Evolutionary conservation across 2,329 filamentous ascomycete genomes (phyloP), one percentile per base, ranked within the genome.

Genomic region (Cercospora brassicicola): DNA sequence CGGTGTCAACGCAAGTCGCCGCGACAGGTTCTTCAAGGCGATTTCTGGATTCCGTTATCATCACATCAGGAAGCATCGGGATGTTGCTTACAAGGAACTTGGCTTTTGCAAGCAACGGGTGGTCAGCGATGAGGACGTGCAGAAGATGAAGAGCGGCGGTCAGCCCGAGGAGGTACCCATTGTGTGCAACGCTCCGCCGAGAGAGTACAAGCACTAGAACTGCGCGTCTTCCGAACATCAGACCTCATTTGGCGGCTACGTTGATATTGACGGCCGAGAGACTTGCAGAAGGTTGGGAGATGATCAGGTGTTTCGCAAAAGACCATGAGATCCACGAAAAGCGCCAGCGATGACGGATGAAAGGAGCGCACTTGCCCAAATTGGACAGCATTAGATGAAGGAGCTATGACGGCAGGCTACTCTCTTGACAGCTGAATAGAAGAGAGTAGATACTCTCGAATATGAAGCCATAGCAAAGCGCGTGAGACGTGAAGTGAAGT

Each of bases 401-500:
- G 9, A 2, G 23, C 20, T 28, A 8, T 28, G 48, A 5, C 23
- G 28, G 18, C 18, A 20, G 18, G 18, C 18, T 20, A 20, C 18
- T 20, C 18, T 20, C 18, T 20, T 20, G 18, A 20, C 18, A 20
- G 18, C 18, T 20, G 18, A 20, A 20, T 20, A 20, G 18, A 20
- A 20, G 18, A 20, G 18, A 20, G 18, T 20, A 20, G 18, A 20
- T 20, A 20, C 18, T 20, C 18, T 1, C 18, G 18, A 20, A 20
- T 1, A 20, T 20, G 18, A 20, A 20, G 18, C 18, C 18, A 20
- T 20, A 20, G 18, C 18, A 20, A 20, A 20, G 18, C 18, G 18
- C 18, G 23, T 64, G 61, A 64, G 30, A 45, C 15, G 18, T 33
- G 60, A 63, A 63, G 61, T 62, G 60, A 62, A 33, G 60, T 64